Percentiles rank a stretch among this genome's conserved stretches.
Conservation (phyloP, 768 basidiomycete species). For the Leccinum subgranulosum region DNA sequence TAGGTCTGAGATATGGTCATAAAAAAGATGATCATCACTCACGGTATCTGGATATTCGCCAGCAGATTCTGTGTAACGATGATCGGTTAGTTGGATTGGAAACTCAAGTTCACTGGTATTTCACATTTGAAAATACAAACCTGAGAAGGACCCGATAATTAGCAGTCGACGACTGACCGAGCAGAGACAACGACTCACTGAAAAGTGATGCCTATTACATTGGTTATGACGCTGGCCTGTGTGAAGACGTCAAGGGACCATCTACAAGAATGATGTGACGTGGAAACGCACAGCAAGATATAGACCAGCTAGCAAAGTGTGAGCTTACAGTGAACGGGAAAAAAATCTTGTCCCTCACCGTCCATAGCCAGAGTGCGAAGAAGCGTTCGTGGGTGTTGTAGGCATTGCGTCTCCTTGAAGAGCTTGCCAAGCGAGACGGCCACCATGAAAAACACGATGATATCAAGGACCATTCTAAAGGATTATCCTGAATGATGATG, state of each 20-base stretch:
- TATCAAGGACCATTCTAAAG: no score
- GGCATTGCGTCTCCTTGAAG: neutral
- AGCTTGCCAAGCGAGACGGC: no score
- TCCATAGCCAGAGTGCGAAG: neutral
- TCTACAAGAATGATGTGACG: neutral
- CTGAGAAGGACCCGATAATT: neutral
- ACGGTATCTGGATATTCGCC: neutral
- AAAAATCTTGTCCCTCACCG: constrained; percentile 2
- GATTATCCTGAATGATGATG: no score
- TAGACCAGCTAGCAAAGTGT: neutral
- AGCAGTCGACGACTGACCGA: neutral
- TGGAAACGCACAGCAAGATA: neutral
- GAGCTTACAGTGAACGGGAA: neutral
- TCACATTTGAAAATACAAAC: neutral
- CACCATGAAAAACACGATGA: no score
- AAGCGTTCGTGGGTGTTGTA: neutral
- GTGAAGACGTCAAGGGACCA: neutral
- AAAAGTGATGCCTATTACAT: neutral
- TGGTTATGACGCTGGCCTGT: neutral
- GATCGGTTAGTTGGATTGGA: neutral
- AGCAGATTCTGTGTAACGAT: neutral
- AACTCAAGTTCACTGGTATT: neutral
- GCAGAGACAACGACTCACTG: constrained; percentile 3
- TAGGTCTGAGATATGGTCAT: neutral
- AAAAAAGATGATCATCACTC: neutral